A percentile compares a stretch with the other conserved stretches of the same genome.
Evolutionary conservation across 805 yeast genomes (phyloP).

Genomic region (Lachancea sp.): DNA sequence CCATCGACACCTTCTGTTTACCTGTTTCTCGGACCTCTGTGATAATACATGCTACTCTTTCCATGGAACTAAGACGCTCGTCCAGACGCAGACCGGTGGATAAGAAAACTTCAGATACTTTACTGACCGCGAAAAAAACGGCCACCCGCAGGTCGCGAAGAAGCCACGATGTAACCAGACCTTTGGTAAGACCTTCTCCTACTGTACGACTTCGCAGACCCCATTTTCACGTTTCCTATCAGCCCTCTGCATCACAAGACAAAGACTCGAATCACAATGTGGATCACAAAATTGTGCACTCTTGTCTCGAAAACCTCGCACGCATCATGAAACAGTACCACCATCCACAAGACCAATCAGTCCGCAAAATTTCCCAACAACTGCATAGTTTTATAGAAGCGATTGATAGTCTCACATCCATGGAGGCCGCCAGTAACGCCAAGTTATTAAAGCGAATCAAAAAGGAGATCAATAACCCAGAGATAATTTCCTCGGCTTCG

Average conservation of each 20-base stretch:
- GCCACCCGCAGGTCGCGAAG: not conserved
- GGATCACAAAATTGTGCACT: not conserved
- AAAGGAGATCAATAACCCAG: not conserved
- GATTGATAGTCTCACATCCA: not conserved
- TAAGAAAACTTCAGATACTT: not conserved
- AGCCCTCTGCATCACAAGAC: too few relatives aligned
- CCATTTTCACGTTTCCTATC: not conserved
- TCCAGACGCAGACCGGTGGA: conserved; percentile 5
- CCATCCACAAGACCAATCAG: not conserved
- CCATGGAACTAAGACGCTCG: conserved; percentile 10
- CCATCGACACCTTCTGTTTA: not conserved
- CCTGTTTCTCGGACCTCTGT: too few relatives aligned
- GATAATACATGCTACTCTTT: not conserved
- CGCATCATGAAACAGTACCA: not conserved
- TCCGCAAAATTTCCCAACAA: conserved; percentile 1
- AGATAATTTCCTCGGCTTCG: not conserved
- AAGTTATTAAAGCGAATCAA: conserved; percentile 4
- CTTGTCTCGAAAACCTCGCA: conserved; percentile 1
- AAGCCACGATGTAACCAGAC: not conserved
- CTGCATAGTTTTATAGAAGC: conserved; percentile 4
- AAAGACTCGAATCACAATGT: not conserved
- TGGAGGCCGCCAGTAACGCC: conserved; percentile 1
- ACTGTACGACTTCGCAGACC: not conserved
- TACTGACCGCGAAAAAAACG: not conserved
- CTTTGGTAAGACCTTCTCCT: not conserved